phyloP scores from a whole-genome alignment of 108 stramenopile genomes.

The Cylindrotheca closterium region DNA sequence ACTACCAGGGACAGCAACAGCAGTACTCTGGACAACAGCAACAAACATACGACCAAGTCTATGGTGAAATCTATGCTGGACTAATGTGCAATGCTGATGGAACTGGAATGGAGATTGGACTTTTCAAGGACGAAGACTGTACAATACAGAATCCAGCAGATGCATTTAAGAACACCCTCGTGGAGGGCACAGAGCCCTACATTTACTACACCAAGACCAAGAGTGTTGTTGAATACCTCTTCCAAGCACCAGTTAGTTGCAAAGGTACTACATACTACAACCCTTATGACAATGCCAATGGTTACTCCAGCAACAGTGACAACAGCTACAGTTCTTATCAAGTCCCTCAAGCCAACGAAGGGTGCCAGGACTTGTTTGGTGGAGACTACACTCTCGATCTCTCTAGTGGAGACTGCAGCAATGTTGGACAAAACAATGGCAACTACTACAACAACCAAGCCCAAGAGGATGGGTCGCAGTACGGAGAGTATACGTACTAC shows the following conservation, averaged over 20 bases:
- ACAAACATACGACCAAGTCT: too few species aligned
- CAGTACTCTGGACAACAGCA: too few species aligned
- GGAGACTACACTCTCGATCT: neutral
- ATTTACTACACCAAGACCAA: constrained; percentile 1
- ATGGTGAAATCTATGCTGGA: constrained; percentile 31
- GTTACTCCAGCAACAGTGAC: neutral
- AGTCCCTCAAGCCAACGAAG: neutral
- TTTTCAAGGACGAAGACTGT: constrained; percentile 62
- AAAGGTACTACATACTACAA: neutral
- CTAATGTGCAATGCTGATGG: constrained; percentile 59
- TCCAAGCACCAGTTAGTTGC: neutral
- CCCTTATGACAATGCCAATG: neutral
- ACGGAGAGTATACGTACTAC: constrained; percentile 1
- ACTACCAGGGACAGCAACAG: too few species aligned
- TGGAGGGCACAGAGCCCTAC: neutral
- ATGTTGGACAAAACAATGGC: too few species aligned
- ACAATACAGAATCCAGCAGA: constrained; percentile 28
- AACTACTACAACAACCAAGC: neutral
- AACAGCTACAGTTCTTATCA: neutral
- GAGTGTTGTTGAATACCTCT: neutral
- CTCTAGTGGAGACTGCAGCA: too few species aligned
- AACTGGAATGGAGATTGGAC: constrained; percentile 54
- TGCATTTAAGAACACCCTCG: neutral
- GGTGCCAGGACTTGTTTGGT: neutral
- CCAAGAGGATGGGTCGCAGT: neutral